Base-by-base conservation (phyloP, 148 eudicot genomes). In the Dianthus caryophyllus region DNA sequence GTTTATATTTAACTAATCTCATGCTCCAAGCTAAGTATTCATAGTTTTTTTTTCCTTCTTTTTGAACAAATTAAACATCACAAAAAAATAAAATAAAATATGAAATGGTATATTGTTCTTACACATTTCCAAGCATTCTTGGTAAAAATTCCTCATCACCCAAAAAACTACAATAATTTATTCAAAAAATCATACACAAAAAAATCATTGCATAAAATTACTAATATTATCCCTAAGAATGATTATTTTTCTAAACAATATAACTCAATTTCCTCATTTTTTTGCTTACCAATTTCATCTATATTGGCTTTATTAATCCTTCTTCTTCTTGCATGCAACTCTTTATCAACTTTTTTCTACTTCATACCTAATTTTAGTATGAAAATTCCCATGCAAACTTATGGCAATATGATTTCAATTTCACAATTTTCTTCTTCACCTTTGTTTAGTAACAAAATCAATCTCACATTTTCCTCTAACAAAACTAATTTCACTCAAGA, bases 281-380 rank as follows among this genome's bases (percentile, higher is more conserved):
- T 66, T 39, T 78, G 64, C 62, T 70, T 74, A 2, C 77, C 77
- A 7, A 15, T 63, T 43, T 74, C 81, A 6, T 78, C 72, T 38
- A 16, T 78, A 52, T 25, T 78, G 24, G 75, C 79, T 69, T 55
- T 79, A 9, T 48, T 72, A 17, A 63, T 81, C 55, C 27, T 84
- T 25, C 21, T 81, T 17, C 71, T 81, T 39, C 44, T 84, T 20
- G 71, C 69, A 33, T 84, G 72, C 63, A 81, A 79, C 49, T 66
- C 76, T 21, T 70, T 71, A 54, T 24, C 77, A 27, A 64, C 77
- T 9, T 63, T 63, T 14, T 76, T 78, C 76, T 76, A 33, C 65
- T 29, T 76, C 6, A 73, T 55, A 31, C 70, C 71, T 26, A 53
- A 33, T 30, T 76, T 82, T 20, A 57, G 58, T 36, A 69, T 71